These are phyloP conservation scores for Vigna mungo DNA, from an alignment of 306 rosid genomes.

Conservation along the genomic window DNA sequence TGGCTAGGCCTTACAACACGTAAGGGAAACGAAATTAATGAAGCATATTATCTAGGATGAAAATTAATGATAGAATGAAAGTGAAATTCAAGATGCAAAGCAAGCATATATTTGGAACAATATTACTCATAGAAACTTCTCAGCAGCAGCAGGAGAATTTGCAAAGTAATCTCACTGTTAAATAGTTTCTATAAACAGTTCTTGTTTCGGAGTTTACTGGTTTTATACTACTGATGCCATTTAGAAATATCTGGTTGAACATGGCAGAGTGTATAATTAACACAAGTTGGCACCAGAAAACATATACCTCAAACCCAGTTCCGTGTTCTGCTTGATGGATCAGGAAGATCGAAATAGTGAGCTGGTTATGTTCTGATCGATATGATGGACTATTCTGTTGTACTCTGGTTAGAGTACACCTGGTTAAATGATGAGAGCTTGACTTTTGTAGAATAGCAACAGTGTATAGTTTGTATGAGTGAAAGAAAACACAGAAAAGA, in stretches of 20 bases:
- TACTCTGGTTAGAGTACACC: background rate
- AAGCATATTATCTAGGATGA: background rate
- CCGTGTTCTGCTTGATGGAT: background rate
- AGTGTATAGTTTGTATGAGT: slow-evolving; percentile 4
- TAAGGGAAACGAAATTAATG: background rate
- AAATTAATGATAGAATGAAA: no score
- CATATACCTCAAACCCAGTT: slow-evolving; percentile 42
- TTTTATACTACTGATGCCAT: no score
- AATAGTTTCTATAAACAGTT: background rate
- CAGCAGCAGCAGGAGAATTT: background rate
- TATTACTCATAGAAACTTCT: no score
- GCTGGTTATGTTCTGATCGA: slow-evolving; percentile 3
- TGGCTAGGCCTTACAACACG: background rate
- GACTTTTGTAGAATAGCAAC: slow-evolving; percentile 38
- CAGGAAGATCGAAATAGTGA: background rate
- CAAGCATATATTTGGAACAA: background rate
- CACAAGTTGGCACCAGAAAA: background rate
- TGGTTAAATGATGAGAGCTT: slow-evolving; percentile 35
- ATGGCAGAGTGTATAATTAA: background rate
- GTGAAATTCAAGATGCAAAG: slow-evolving; percentile 11
- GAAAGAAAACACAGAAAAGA: slow-evolving; percentile 4
- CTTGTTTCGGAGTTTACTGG: background rate
- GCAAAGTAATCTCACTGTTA: background rate
- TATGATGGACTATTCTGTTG: background rate
- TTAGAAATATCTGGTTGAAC: background rate